Percentiles rank a stretch among this genome's conserved stretches.
phyloP scores from a whole-genome alignment of 2,329 filamentous ascomycete genomes.

The Triangularia verruculosa region DNA sequence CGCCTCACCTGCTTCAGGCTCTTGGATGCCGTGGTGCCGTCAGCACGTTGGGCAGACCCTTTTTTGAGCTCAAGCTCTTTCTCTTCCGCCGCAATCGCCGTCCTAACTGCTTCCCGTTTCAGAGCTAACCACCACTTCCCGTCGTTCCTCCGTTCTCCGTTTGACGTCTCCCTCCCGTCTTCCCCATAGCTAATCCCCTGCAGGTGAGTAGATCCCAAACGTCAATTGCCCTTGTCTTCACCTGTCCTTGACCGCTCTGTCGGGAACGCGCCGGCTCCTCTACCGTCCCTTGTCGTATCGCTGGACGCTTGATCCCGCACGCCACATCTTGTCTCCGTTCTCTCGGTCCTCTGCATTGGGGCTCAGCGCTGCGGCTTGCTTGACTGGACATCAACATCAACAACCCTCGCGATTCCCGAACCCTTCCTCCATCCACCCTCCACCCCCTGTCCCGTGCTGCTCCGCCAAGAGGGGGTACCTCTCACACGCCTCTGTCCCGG shows the following conservation, averaged over 20 bases:
- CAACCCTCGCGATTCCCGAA: conserved; percentile 5
- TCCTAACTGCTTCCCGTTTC: neutral
- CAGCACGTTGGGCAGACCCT: neutral
- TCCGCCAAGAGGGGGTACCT: neutral
- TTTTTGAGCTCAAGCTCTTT: neutral
- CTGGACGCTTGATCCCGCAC: conserved; percentile 7
- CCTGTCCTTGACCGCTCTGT: conserved; percentile 23
- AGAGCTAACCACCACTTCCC: neutral
- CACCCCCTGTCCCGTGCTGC: neutral
- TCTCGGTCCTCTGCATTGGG: conserved; percentile 9
- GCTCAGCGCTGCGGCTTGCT: conserved; percentile 11
- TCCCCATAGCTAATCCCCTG: too few relatives aligned
- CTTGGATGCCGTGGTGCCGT: neutral
- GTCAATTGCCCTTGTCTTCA: conserved; percentile 4
- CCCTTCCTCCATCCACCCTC: neutral
- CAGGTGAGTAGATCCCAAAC: neutral
- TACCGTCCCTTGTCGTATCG: conserved; percentile 15
- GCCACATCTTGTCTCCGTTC: neutral
- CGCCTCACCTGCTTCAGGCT: neutral
- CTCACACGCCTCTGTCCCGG: neutral
- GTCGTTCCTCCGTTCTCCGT: neutral
- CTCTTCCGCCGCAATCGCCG: neutral
- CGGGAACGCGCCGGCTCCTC: conserved; percentile 19
- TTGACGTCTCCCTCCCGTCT: too few relatives aligned
- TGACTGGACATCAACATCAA: conserved; percentile 10